phyloP scores from a whole-genome alignment of 139 green algal genomes.

The Bryopsis sp. region DNA sequence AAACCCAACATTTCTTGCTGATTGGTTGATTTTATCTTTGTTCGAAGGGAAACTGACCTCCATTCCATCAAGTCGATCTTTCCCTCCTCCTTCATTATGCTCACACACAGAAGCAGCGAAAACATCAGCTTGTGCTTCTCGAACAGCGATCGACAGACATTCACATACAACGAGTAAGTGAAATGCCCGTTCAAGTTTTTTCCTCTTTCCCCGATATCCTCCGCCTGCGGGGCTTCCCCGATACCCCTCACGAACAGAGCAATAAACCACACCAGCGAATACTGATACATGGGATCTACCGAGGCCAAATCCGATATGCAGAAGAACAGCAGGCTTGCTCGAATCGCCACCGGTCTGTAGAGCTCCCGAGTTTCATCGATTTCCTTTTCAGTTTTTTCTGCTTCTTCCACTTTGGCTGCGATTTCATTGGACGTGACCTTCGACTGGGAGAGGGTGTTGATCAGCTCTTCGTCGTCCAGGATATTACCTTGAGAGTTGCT shows the following conservation, averaged over 20 bases:
- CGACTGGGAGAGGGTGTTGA: conserved; percentile 62
- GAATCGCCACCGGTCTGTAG: conserved; percentile 59
- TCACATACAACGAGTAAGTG: conserved; percentile 71
- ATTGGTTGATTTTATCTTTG: no score
- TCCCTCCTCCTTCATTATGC: no score
- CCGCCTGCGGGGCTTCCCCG: conserved; percentile 37
- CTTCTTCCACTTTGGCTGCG: conserved; percentile 53
- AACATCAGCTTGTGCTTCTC: no score
- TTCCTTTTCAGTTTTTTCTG: conserved; percentile 55
- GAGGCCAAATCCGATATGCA: conserved; percentile 64
- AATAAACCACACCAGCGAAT: conserved; percentile 55
- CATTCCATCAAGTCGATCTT: no score
- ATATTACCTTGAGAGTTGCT: conserved; percentile 49
- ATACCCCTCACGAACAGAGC: conserved; percentile 46
- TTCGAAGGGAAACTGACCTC: no score
- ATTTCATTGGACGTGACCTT: conserved; percentile 44
- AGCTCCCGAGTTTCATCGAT: conserved; percentile 64
- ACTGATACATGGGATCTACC: conserved; percentile 79
- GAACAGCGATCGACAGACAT: no score
- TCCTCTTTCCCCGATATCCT: conserved; percentile 48
- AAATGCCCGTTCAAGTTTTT: conserved; percentile 63
- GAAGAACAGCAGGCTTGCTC: conserved; percentile 66
- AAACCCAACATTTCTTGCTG: no score
- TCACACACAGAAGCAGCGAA: no score
- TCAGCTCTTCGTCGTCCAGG: conserved; percentile 72